Evolutionary conservation across 768 basidiomycete species (phyloP).

Genomic region (Naganishia randhawae): DNA sequence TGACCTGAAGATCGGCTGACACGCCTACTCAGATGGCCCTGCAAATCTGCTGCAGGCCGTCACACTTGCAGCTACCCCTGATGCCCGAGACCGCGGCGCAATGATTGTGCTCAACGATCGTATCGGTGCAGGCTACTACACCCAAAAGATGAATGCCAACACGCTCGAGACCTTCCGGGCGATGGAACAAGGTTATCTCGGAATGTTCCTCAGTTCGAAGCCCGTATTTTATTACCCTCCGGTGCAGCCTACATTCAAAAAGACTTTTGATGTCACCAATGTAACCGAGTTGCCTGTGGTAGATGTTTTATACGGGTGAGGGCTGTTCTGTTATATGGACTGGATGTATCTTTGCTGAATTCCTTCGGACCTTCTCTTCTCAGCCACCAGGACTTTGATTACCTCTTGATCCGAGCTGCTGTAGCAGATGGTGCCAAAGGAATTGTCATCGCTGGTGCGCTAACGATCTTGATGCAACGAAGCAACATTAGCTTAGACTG

Average conservation of each 20-base stretch:
- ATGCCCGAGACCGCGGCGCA: constrained; percentile 36
- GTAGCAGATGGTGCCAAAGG: constrained; percentile 34
- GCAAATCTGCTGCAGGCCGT: constrained; percentile 45
- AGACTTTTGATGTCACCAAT: constrained; percentile 49
- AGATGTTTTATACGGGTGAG: constrained; percentile 35
- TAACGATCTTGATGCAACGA: neutral
- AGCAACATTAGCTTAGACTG: neutral
- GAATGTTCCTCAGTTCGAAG: constrained; percentile 35
- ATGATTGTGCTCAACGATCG: constrained; percentile 49
- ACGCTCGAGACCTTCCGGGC: constrained; percentile 48
- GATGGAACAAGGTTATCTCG: constrained; percentile 46
- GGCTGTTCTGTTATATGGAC: neutral
- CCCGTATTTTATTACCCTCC: constrained; percentile 42
- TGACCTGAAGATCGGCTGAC: neutral
- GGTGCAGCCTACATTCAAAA: constrained; percentile 39
- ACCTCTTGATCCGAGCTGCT: constrained; percentile 28
- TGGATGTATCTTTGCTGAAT: neutral
- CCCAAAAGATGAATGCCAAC: constrained; percentile 42
- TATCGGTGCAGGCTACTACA: constrained; percentile 45
- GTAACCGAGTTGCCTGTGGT: constrained; percentile 34
- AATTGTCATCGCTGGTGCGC: constrained; percentile 37
- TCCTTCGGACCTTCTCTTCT: neutral
- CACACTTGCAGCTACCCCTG: constrained; percentile 34
- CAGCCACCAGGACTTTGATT: constrained; percentile 27
- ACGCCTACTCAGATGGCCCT: constrained; percentile 33